Base-by-base conservation (phyloP, 805 yeast genomes). In the Hanseniaspora lachancei region DNA sequence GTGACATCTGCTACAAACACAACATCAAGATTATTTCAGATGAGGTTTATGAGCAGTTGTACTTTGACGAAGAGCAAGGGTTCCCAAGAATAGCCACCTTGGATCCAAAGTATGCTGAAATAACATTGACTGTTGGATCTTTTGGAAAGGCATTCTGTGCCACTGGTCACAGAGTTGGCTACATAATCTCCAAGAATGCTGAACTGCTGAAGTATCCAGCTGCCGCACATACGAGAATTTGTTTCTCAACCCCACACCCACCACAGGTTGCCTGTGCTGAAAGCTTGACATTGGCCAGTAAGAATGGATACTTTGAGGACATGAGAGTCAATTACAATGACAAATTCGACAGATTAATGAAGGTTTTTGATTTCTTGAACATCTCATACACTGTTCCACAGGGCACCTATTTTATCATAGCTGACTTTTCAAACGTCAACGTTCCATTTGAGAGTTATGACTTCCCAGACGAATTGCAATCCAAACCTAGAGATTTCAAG, bases 71-170 rank as follows among this genome's bases (percentile, higher is more conserved):
- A 7, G 68, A 67, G 2, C 21, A 21, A 5, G 63, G 62, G 18
- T 89, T 91, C 69, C 82, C 91, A 7, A 78, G 97, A 65, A 84
- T 93, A 49, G 95, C 96, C 1, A 80, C 87, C 2, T 71, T 91
- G 55, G 74, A 82, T 5, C 89, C 91, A 5, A 96, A 89, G 63
- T 77, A 89, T 58, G 82, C 78, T 29, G 79, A 79, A 57, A 74
- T 89, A 64, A 87, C 97, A 0, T 71, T 93, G 56, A 83, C 97
- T 3, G 95, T 93, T 23, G 97, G 97, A 1, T 87, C 96, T 32
- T 98, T 97, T 7, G 98, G 98, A 60, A 93, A 93, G 70, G 81
- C 96, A 0, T 93, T 93, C 72, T 95, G 96, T n/a, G 96, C 96
- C 46, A 93, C 98, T 13, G 98, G 98, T 54, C 93, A 97, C 97